Conservation (phyloP, 2,329 filamentous ascomycete genomes). For the Elsinoe ampelina region DNA sequence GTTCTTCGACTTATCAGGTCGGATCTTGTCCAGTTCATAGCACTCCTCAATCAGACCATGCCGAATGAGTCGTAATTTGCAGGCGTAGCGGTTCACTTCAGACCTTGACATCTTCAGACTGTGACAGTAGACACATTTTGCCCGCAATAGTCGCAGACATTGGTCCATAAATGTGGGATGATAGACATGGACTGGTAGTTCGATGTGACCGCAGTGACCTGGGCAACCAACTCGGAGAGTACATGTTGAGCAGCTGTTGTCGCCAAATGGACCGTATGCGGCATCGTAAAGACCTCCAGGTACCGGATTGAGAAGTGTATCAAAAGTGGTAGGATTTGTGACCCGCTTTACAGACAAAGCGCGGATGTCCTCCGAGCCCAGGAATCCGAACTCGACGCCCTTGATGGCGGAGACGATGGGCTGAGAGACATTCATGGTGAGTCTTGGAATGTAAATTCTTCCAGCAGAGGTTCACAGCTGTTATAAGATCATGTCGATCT, state of each 20-base stretch:
- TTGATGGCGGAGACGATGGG: conserved; percentile 76
- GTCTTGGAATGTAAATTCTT: background rate
- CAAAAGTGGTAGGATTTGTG: conserved; percentile 88
- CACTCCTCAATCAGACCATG: conserved; percentile 70
- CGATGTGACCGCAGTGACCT: conserved; percentile 90
- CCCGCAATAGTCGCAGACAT: conserved; percentile 70
- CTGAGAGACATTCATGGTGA: conserved; percentile 45
- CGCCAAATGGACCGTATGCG: conserved; percentile 80
- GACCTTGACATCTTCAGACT: conserved; percentile 70
- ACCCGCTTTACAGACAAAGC: conserved; percentile 88
- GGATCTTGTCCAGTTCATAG: conserved; percentile 39
- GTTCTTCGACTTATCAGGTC: conserved; percentile 22
- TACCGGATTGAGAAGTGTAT: conserved; percentile 78
- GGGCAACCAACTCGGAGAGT: conserved; percentile 77
- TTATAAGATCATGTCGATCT: background rate
- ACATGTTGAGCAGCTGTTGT: conserved; percentile 88
- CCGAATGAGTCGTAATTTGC: conserved; percentile 77
- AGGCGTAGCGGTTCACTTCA: conserved; percentile 68
- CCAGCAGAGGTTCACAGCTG: conserved; percentile 17
- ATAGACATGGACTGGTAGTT: conserved; percentile 86
- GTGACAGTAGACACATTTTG: conserved; percentile 86
- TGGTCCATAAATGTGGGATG: conserved; percentile 97
- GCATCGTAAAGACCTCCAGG: conserved; percentile 88
- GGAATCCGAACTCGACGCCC: conserved; percentile 81
- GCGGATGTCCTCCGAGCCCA: conserved; percentile 73